Evolutionary conservation across 2,329 filamentous ascomycete species (phyloP).

Genomic region (Neocatenulostroma microsporum): DNA sequence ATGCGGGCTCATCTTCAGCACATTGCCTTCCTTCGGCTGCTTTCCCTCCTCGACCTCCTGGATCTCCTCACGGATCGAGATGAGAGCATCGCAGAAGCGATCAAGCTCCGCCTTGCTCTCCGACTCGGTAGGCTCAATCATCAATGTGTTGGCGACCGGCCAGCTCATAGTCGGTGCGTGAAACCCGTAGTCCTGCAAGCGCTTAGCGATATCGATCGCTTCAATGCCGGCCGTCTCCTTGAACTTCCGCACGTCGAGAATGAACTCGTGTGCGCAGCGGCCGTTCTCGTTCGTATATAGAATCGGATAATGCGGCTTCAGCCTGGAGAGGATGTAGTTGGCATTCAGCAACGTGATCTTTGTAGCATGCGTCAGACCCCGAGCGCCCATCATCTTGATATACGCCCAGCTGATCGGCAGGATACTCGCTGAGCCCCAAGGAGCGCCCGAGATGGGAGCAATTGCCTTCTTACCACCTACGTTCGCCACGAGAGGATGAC

Average conservation of each 20-base stretch:
- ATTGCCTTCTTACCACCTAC: slow-evolving; percentile 50
- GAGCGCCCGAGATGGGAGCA: slow-evolving; percentile 69
- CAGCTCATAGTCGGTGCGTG: slow-evolving; percentile 96
- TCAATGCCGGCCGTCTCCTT: slow-evolving; percentile 76
- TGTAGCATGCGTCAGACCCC: slow-evolving; percentile 79
- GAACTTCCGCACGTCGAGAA: slow-evolving; percentile 80
- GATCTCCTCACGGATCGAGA: slow-evolving; percentile 81
- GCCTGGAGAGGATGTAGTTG: slow-evolving; percentile 87
- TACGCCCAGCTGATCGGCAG: slow-evolving; percentile 93
- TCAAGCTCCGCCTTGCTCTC: slow-evolving; percentile 90
- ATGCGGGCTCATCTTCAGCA: slow-evolving; percentile 85
- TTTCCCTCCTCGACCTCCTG: slow-evolving; percentile 71
- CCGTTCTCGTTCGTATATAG: slow-evolving; percentile 87
- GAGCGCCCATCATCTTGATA: slow-evolving; percentile 83
- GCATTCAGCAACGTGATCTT: slow-evolving; percentile 91
- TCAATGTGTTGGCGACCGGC: slow-evolving; percentile 89
- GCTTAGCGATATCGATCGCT: slow-evolving; percentile 92
- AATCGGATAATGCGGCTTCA: slow-evolving; percentile 79
- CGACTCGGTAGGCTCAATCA: slow-evolving; percentile 96
- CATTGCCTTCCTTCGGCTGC: slow-evolving; percentile 66
- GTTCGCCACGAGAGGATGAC: slow-evolving; percentile 54
- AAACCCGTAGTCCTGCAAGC: slow-evolving; percentile 94
- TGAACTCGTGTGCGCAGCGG: slow-evolving; percentile 95
- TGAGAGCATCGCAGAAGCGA: slow-evolving; percentile 82
- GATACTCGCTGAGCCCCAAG: slow-evolving; percentile 83